Base-by-base conservation (phyloP, 164 flowering plant genomes). In the Vitis rupestris region DNA sequence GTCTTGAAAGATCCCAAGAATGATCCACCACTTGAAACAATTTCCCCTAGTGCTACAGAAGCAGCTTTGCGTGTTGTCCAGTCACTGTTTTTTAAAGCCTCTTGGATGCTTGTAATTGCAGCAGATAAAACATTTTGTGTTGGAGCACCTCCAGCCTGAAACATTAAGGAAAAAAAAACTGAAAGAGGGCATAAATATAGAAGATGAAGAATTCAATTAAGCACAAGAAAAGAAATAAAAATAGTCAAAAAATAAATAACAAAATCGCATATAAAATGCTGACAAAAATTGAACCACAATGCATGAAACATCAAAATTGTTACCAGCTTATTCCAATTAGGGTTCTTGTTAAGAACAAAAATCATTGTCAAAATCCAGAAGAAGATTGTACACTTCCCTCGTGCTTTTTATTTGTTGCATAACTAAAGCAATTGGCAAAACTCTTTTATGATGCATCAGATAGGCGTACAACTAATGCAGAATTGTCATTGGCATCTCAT, bases 31-130 rank as follows among this genome's bases (percentile, higher is more conserved):
- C 75, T 75, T 62, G 85, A 76, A 68, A 87, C 94, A 54, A 94
- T 80, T 67, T 86, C 83, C n/a, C 82, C 84, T 65, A 94, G 67
- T 68, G 97, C 93, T 53, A 75, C 75, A 72, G 89, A 85, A 56
- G 97, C 97, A 78, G 98, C 97, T 83, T 94, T 94, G 13, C 97
- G 93, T 59, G 97, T 89, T 61, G 85, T 72, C 98, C 97, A 94
- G 64, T 94, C 98, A 81, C 73, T 87, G 73, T 75, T 86, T 80
- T 90, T 92, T 5, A 94, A 92, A 66, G 90, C 81, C 65, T 88
- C 98, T 73, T 88, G 93, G 64, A 94, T 88, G 81, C 88, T 82
- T 66, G 69, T 61, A 68, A 92, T 69, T 55, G 95, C 94, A 59
- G 86, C 73, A 53, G 85, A 82, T 50, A 94, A 77, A 59, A 81